A percentile compares a stretch with the other conserved stretches of the same genome.
These are phyloP conservation scores for Ceratocystis variospora DNA, from an alignment of 2,329 filamentous ascomycete species.

Conservation along the genomic window DNA sequence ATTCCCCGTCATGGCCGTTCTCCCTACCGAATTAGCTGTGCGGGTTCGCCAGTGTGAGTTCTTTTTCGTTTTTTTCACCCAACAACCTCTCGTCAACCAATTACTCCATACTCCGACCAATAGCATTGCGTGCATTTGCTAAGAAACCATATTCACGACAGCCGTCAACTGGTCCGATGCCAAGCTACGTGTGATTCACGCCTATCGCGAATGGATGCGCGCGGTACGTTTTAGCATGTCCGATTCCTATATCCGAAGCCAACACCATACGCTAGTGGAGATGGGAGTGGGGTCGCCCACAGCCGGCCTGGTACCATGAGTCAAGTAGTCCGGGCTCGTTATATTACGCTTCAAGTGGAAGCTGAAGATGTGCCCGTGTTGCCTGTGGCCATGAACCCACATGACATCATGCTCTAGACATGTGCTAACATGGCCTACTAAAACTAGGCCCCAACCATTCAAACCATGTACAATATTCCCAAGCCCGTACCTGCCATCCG, in stretches of 20 bases:
- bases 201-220: slow-evolving; percentile 92
- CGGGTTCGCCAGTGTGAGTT: slow-evolving; percentile 62
- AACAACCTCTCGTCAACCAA: not conserved
- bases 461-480: slow-evolving; percentile 90
- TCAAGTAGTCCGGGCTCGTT: not conserved
- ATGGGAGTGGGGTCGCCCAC: not conserved
- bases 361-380: too few relatives aligned
- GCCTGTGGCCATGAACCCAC: too few relatives aligned
- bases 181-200: slow-evolving; percentile 68
- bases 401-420: too few relatives aligned
- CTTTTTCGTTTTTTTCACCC: not conserved
- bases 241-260: not conserved
- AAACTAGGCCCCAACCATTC: slow-evolving; percentile 78
- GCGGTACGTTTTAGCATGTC: slow-evolving; percentile 52
- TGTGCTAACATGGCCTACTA: not conserved
- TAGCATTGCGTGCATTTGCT: slow-evolving; percentile 24
- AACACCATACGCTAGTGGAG: not conserved
- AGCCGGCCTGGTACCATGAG: not conserved
- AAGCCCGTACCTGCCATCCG: slow-evolving; percentile 77
- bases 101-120: not conserved
- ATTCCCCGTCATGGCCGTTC: slow-evolving; percentile 61
- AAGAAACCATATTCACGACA: slow-evolving; percentile 31
- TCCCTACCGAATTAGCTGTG: slow-evolving; percentile 81
- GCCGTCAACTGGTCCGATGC: slow-evolving; percentile 84
- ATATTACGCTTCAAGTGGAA: not conserved